phyloP scores from a whole-genome alignment of 2,329 filamentous ascomycete species.

The Clonostachys solani region DNA sequence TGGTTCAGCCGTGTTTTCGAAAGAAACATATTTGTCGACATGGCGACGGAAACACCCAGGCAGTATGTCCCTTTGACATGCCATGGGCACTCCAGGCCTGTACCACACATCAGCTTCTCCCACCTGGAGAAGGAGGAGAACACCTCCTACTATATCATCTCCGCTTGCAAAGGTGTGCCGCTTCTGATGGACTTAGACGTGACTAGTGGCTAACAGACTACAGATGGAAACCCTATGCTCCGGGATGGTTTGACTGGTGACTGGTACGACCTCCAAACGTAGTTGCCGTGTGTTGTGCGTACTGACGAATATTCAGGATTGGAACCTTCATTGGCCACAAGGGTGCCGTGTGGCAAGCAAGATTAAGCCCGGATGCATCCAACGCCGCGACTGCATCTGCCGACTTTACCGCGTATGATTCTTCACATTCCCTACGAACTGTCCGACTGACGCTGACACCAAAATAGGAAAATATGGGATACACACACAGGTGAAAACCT shows the following conservation, averaged over 20 bases:
- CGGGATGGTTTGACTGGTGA: constrained; percentile 93
- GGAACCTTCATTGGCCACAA: constrained; percentile 98
- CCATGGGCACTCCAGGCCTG: constrained; percentile 88
- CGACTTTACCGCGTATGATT: constrained; percentile 83
- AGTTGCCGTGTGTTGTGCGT: background rate
- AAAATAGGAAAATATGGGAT: constrained; percentile 85
- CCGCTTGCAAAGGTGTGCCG: constrained; percentile 76
- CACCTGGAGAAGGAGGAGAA: constrained; percentile 72
- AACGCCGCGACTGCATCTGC: constrained; percentile 91
- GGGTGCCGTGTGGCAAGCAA: constrained; percentile 94
- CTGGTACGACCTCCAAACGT: constrained; percentile 51
- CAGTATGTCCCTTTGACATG: constrained; percentile 86
- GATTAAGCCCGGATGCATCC: constrained; percentile 81
- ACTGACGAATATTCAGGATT: constrained; percentile 68
- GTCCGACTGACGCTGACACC: background rate
- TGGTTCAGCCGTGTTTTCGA: background rate
- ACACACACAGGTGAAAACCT: constrained; percentile 89
- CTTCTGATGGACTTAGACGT: constrained; percentile 4
- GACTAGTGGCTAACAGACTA: constrained; percentile 15
- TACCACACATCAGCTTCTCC: constrained; percentile 89
- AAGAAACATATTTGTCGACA: constrained; percentile 10
- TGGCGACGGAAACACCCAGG: constrained; percentile 31
- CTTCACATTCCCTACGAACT: constrained; percentile 16
- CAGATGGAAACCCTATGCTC: constrained; percentile 97
- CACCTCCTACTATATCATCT: constrained; percentile 77